Evolutionary conservation across 75 land plant genomes (phyloP), one percentile per base, ranked within the genome.

Genomic region (Chamaecyparis obtusa): DNA sequence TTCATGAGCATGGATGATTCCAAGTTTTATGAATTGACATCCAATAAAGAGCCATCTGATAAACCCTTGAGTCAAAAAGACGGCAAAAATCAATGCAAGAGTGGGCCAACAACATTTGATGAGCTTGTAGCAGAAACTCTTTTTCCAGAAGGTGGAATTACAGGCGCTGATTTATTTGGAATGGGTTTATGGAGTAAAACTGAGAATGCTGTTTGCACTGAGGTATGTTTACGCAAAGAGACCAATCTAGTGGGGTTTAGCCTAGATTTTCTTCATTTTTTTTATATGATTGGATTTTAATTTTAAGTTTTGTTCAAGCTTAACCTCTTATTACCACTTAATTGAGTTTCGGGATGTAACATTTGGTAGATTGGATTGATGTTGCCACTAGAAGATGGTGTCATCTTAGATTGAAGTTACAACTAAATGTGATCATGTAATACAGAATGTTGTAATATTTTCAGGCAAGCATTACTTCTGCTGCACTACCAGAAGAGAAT

Each of bases 81-180:
- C 2, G 46, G 5, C 83, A 81, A n/a, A 81, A 81, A n/a, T n/a
- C 83, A 81, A 27, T 44, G 49, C 30, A 43, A 43, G 83, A 81
- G 30, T 27, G 33, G 83, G 46, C 83, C 83, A 27, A 81, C 51
- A 27, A 46, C 83, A 13, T 81, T 81, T 46, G 83, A 81, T 81
- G 83, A 81, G 32, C 83, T 81, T 9, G 48, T 81, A 81, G 83
- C 83, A 21, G 83, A 81, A 46, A 81, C 83, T 10, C 30, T 46
- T 48, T 81, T 81, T 46, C 83, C 83, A 11, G 83, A 81, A n/a
- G 83, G 51, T 46, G 83, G 49, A 81, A 80, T 43, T 19, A 43
- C 10, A 7, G 48, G 83, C 83, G 10, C 83, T 46, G 13, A 43
- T 27, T 46, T 81, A 33, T 39, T 43, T n/a, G 48, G 51, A 81